Evolutionary conservation across 495 filamentous ascomycete species (phyloP), one percentile per base, ranked within the genome.

Genomic region (Niebla homalea): DNA sequence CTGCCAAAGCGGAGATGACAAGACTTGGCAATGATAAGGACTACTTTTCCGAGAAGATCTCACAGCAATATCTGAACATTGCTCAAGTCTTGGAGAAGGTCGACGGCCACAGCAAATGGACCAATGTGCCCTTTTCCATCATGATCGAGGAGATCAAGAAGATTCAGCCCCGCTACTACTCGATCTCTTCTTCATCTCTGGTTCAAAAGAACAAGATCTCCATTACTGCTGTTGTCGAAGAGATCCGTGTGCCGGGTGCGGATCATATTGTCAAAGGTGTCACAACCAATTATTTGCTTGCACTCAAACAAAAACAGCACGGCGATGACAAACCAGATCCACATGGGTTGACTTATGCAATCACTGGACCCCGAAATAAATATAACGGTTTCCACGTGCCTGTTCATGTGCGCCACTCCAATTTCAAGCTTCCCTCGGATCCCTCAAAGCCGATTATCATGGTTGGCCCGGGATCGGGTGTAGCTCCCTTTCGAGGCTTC

Each of bases 361-460:
- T 97, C 54, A 83, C 71, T 41, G 92, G 92, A 12, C 92, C 92
- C 15, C 79, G 92, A 52, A 97, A 96, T 73, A 94, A 92, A 68
- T 97, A 95, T 65, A 85, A 95, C 63, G 93, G 93, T 47, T 81
- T 96, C 56, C 90, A 95, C 58, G 83, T 97, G 4, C 92, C 93
- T 3, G 87, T 97, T 20, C 93, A 97, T 64, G 80, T 97, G 45
- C 86, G 92, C 49, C 89, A 95, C 71, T 99, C 92, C 42, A 99
- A 99, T 71, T 99, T 99, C 79, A 96, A 96, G 69, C 77, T 99
- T 20, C 92, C 92, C 32, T 95, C 90, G 36, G 92, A 99, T 57
- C 89, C 92, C 6, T 77, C 85, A 18, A 90, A 88, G 67, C 92
- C 92, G 19, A 73, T 99, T 53, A 92, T 99, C 64, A 86, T 95